phyloP scores from a whole-genome alignment of 768 basidiomycete species.

The Gloeostereum incarnatum region DNA sequence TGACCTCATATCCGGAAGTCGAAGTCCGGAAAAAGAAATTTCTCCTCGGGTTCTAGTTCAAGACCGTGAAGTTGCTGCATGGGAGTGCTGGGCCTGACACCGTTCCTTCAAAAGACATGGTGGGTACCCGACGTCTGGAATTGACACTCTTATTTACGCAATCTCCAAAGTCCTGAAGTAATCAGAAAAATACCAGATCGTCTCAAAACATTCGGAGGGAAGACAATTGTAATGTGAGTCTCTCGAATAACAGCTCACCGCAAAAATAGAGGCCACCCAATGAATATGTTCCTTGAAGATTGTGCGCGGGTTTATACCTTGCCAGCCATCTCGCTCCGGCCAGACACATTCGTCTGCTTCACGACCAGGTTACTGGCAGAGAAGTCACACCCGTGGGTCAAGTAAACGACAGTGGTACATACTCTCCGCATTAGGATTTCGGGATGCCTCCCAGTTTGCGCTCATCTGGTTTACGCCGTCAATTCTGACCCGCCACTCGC shows the following conservation, averaged over 20 bases:
- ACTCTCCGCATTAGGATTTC: no score
- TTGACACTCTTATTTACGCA: background rate
- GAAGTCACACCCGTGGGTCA: no score
- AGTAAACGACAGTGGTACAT: no score
- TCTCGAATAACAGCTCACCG: no score
- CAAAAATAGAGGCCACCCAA: no score
- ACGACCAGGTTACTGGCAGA: slow-evolving; percentile 5
- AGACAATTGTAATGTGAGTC: slow-evolving; percentile 65
- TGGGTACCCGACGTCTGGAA: slow-evolving; percentile 17
- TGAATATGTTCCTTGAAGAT: background rate
- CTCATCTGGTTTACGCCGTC: background rate
- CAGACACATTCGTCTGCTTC: background rate
- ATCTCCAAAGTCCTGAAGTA: slow-evolving; percentile 45
- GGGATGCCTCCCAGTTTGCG: slow-evolving; percentile 5
- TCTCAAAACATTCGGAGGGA: slow-evolving; percentile 50
- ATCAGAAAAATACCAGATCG: slow-evolving; percentile 57
- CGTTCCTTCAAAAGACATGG: slow-evolving; percentile 64
- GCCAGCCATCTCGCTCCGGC: background rate
- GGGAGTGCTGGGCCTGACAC: slow-evolving; percentile 65
- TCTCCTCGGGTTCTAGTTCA: no score
- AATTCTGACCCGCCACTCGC: background rate
- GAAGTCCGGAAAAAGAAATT: no score
- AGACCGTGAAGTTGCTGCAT: slow-evolving; percentile 31
- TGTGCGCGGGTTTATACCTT: background rate
- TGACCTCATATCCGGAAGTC: no score